These are phyloP conservation scores for Astrephomene gubernaculifera DNA, from an alignment of 139 green algal genomes.

Conservation along the genomic window DNA sequence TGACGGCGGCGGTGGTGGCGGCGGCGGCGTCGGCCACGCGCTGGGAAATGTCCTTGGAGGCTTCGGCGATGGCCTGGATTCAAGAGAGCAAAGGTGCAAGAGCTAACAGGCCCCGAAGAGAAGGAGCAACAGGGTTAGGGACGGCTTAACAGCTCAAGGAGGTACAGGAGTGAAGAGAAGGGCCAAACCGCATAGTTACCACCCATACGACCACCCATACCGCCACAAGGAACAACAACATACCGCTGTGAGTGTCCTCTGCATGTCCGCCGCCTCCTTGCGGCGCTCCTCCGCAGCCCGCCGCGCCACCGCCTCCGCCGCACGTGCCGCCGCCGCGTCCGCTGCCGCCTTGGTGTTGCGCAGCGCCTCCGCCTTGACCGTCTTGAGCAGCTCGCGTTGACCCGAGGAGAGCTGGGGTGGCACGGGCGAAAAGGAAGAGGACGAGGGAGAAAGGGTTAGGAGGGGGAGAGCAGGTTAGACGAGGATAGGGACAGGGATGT, in stretches of 20 bases:
- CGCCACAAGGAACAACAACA: too few relatives aligned
- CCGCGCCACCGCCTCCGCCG: constrained; percentile 18
- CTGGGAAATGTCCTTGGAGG: constrained; percentile 32
- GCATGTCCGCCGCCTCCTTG: constrained; percentile 32
- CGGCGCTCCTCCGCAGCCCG: constrained; percentile 47
- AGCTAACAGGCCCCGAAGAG: too few relatives aligned
- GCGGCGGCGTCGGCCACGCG: constrained; percentile 35
- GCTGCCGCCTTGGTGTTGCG: constrained; percentile 11
- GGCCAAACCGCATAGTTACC: too few relatives aligned
- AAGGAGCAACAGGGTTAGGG: too few relatives aligned
- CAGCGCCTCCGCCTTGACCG: constrained; percentile 55
- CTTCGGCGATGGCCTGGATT: neutral
- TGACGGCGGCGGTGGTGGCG: constrained; percentile 24
- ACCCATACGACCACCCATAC: too few relatives aligned
- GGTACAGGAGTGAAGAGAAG: too few relatives aligned
- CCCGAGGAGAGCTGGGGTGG: constrained; percentile 49
- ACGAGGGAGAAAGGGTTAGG: neutral
- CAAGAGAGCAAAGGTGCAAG: too few relatives aligned
- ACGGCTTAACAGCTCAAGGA: too few relatives aligned
- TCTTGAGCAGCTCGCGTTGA: constrained; percentile 58
- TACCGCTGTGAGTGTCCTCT: constrained; percentile 28
- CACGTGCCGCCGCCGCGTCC: constrained; percentile 35
- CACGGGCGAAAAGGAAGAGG: neutral
- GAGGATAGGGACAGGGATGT: too few relatives aligned
- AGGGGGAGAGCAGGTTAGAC: too few relatives aligned